These are phyloP conservation scores for Coprinopsis strossmayeri DNA, from an alignment of 768 basidiomycete species.

Conservation along the genomic window DNA sequence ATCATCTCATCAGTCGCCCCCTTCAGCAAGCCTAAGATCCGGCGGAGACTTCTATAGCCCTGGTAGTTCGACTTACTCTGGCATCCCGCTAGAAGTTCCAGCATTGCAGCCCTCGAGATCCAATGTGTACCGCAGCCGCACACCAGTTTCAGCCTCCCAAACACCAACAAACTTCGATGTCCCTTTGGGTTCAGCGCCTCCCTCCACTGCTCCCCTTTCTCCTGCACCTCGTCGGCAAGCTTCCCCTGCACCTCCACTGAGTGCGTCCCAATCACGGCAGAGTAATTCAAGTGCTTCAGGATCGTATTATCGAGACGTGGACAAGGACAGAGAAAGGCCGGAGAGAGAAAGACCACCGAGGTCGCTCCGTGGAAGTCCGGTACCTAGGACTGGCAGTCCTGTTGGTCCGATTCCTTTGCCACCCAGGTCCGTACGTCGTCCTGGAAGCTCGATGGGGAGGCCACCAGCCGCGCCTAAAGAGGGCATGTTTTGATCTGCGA, in stretches of 20 bases:
- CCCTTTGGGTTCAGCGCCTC: slow-evolving; percentile 19
- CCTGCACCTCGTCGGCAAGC: slow-evolving; percentile 20
- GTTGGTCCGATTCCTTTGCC: slow-evolving; percentile 34
- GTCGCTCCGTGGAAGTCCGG: slow-evolving; percentile 34
- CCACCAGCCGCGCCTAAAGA: slow-evolving; percentile 51
- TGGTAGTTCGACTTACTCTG: slow-evolving; percentile 8
- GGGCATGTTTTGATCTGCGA: slow-evolving; percentile 53
- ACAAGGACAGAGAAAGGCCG: slow-evolving; percentile 14
- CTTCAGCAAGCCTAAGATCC: no score
- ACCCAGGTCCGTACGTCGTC: slow-evolving; percentile 55
- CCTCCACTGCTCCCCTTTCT: slow-evolving; percentile 20
- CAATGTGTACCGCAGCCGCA: slow-evolving; percentile 19
- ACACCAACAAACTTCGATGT: slow-evolving; percentile 13
- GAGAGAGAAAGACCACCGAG: slow-evolving; percentile 26
- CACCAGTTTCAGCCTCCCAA: slow-evolving; percentile 19
- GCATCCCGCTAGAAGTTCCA: slow-evolving; percentile 7
- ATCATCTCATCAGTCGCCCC: slow-evolving; percentile 13
- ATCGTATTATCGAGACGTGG: no score
- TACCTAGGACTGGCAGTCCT: slow-evolving; percentile 23
- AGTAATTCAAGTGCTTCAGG: background rate
- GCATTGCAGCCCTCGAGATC: background rate
- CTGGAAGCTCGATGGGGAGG: slow-evolving; percentile 45
- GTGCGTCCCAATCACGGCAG: slow-evolving; percentile 11
- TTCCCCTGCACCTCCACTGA: slow-evolving; percentile 21
- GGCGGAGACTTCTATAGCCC: no score